phyloP scores from a whole-genome alignment of 768 basidiomycete genomes.

The Flagelloscypha sp. region DNA sequence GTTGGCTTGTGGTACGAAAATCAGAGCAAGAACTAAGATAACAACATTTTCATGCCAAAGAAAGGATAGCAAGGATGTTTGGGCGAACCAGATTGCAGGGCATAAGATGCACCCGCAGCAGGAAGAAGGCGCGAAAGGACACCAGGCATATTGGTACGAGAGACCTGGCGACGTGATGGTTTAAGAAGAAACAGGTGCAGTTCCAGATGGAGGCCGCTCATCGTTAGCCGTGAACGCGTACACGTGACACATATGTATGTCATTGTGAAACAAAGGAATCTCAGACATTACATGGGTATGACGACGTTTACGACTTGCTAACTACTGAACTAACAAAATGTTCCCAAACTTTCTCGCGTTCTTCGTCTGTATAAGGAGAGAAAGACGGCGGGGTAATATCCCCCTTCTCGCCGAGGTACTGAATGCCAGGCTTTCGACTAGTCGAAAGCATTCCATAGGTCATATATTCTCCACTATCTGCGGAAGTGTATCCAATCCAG shows the following conservation, averaged over 20 bases:
- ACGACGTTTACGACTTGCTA: no score
- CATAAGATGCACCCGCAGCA: slow-evolving; percentile 39
- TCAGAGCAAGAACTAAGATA: slow-evolving; percentile 41
- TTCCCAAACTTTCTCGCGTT: slow-evolving; percentile 13
- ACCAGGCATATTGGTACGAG: no score
- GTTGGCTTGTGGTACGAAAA: slow-evolving; percentile 58
- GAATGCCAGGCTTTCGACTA: slow-evolving; percentile 16
- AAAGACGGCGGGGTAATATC: slow-evolving; percentile 9
- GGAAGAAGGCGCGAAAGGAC: slow-evolving; percentile 50
- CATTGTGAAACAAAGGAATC: no score
- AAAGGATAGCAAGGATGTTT: slow-evolving; percentile 2
- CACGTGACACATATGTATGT: no score
- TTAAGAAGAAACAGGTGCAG: no score
- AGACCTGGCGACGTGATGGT: no score
- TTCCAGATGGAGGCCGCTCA: no score
- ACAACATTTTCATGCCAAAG: background rate
- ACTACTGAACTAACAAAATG: no score
- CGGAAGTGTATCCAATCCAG: slow-evolving; percentile 14
- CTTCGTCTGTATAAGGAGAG: slow-evolving; percentile 12
- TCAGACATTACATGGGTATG: no score
- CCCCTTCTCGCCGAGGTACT: slow-evolving; percentile 9
- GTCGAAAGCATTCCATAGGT: slow-evolving; percentile 20
- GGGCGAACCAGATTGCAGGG: slow-evolving; percentile 37
- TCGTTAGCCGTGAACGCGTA: no score
- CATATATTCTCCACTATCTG: slow-evolving; percentile 24